Base-by-base conservation (phyloP, 306 rosid genomes). In the Vigna radiata region DNA sequence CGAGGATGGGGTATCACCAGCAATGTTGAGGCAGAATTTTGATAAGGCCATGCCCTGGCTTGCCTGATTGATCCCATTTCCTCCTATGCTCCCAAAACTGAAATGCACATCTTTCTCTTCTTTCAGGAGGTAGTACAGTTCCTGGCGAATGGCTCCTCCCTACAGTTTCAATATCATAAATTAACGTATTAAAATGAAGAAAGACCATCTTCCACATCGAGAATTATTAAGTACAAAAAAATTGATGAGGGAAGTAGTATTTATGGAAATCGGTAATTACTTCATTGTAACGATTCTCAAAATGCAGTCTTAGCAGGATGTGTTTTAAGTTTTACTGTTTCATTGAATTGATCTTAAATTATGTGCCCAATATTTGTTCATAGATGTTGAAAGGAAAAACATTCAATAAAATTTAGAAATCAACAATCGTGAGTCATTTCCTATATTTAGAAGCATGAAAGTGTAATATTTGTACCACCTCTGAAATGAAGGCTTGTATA, bases 111-210 rank as follows among this genome's bases (percentile, higher is more conserved):
- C 96, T 63, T 83, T 84, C 86, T 95, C 96, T 9, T 92, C 93
- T 85, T 95, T 95, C 70, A 95, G 97, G 80, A 92, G 89, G 83
- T 95, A 88, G 83, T 80, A 92, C 50, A 95, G 84, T 82, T 95
- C 97, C 78, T 95, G 96, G 69, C 97, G 97, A 77, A 92, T 88
- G 41, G 80, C 70, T 80, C 98, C 98, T 84, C 96, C 98, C 98
- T 92, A 67, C 44, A 41, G 21, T 50, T 77, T 75, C 77, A 80
- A 76, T 62, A 73, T 18, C 48, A 77, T 13, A 64, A 25, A 31
- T 67, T 25, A 70, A 53, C 9, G 36, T 39, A 56, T 60, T 41
- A 68, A 8, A 23, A 50, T 59, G 62, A 66, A 43, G 43, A 39
- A 68, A 52, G 58, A 23, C 11, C 58, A 27, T 58, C 14, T 12